Base-by-base conservation (phyloP, 1,284 basidiomycete genomes). In the Melanopsichium pennsylvanicum region DNA sequence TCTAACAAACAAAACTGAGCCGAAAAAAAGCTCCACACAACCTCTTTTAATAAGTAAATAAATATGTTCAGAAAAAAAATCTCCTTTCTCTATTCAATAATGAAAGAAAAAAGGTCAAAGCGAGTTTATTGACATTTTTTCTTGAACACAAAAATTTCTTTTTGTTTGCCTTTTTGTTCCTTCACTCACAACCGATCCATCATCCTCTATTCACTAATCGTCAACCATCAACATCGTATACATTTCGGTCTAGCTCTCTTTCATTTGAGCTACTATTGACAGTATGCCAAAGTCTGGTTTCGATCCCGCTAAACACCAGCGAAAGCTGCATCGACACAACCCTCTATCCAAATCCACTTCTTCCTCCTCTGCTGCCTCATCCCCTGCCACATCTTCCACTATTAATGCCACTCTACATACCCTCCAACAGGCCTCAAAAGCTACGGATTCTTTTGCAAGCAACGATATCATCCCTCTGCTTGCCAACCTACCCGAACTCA, bases 241-340 rank as follows among this genome's bases (percentile, higher is more conserved):
- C n/a, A n/a, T n/a, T n/a, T n/a, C n/a, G n/a, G n/a, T n/a, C n/a
- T n/a, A n/a, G n/a, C n/a, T n/a, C n/a, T n/a, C n/a, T n/a, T n/a
- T n/a, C 31, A 12, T 2, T n/a, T 18, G 35, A 31, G 47, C 45
- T 31, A 9, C 18, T 18, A 23, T 18, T 25, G 21, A 36, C 33
- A 67, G 19, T 6, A 74, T 74, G 72, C 72, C 72, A 32, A 73
- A 70, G 44, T 72, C 72, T 21, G 58, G 72, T 19, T 72, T 72
- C 40, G 69, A 74, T 57, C 64, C 72, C 39, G 57, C 57, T 51
- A 49, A 66, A 15, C 64, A 70, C 29, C 60, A 61, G 55, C 68
- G 68, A 33, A 60, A 62, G 27, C 31, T 51, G 35, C 50, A 69
- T 11, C 66, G 72, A 25, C 72, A 74, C 61, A 70, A 74, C 42